phyloP scores from a whole-genome alignment of 306 rosid species.

The Sindora glabra region DNA sequence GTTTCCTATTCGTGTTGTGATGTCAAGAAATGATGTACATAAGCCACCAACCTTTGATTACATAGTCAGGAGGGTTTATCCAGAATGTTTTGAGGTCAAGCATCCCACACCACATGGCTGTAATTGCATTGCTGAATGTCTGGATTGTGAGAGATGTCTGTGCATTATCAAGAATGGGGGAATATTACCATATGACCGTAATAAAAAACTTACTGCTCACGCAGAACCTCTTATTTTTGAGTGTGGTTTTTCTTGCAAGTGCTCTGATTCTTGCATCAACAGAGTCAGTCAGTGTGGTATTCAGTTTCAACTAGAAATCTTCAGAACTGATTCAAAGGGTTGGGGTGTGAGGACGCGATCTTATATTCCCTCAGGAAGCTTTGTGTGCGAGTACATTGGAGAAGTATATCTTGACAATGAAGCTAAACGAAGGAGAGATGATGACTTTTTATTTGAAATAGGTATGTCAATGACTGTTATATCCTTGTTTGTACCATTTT shows the following conservation, averaged over 20 bases:
- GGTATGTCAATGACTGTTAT: not conserved
- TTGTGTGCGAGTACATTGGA: conserved; percentile 38
- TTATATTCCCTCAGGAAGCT: conserved; percentile 28
- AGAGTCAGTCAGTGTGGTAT: conserved; percentile 19
- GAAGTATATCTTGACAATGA: not conserved
- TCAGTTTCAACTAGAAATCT: conserved; percentile 29
- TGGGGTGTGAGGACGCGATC: conserved; percentile 47
- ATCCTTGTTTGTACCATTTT: not conserved
- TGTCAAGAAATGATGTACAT: not conserved
- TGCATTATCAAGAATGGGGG: conserved; percentile 29
- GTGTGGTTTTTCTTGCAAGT: conserved; percentile 29
- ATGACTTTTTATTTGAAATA: not conserved
- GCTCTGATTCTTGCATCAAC: conserved; percentile 26
- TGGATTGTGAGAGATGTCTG: conserved; percentile 1
- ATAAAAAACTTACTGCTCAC: not conserved
- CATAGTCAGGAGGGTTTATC: not conserved
- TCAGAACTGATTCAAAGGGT: conserved; percentile 8
- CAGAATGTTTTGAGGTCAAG: not conserved
- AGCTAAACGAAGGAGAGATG: not conserved
- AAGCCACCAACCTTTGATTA: conserved; percentile 8
- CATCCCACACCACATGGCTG: not conserved
- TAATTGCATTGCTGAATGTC: conserved; percentile 16
- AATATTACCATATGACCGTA: not conserved
- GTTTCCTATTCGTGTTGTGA: conserved; percentile 15
- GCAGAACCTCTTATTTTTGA: conserved; percentile 12